Evolutionary conservation across 192 early-diverging fungal genomes (phyloP).

Genomic region (Rhizophagus sp.): DNA sequence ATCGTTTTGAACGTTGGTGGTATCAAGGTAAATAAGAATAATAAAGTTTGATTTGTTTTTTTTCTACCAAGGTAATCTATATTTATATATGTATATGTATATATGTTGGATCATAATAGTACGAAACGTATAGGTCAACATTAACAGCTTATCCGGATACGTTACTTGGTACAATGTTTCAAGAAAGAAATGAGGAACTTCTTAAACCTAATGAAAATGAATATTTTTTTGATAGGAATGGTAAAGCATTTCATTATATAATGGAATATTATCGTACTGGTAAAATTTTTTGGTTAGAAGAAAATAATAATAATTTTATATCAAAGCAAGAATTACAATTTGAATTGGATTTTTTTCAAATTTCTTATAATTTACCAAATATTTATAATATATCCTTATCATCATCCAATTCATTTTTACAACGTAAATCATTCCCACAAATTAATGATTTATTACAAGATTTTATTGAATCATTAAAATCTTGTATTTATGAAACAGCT

Average conservation of each 20-base stretch:
- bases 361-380: background rate
- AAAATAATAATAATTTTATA: background rate
- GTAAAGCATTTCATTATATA: slow-evolving; percentile 10
- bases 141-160: slow-evolving; percentile 8
- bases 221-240: slow-evolving; percentile 22
- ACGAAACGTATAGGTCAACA: background rate
- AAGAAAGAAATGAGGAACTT: background rate
- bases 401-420: too few relatives aligned
- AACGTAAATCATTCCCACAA: background rate
- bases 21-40: background rate
- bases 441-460: too few relatives aligned
- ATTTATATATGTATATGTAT: too few relatives aligned
- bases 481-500: too few relatives aligned
- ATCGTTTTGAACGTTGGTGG: slow-evolving; percentile 4
- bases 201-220: slow-evolving; percentile 7
- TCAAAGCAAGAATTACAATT: background rate
- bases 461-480: too few relatives aligned
- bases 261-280: slow-evolving; percentile 23
- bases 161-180: slow-evolving; percentile 22
- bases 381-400: too few relatives aligned
- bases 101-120: background rate
- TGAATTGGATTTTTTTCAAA: slow-evolving; percentile 6
- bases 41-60: too few relatives aligned
- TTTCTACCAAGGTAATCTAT: too few relatives aligned
- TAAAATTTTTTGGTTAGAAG: background rate